phyloP scores from a whole-genome alignment of 2,329 filamentous ascomycete genomes.

The Akanthomyces uredinophilus region DNA sequence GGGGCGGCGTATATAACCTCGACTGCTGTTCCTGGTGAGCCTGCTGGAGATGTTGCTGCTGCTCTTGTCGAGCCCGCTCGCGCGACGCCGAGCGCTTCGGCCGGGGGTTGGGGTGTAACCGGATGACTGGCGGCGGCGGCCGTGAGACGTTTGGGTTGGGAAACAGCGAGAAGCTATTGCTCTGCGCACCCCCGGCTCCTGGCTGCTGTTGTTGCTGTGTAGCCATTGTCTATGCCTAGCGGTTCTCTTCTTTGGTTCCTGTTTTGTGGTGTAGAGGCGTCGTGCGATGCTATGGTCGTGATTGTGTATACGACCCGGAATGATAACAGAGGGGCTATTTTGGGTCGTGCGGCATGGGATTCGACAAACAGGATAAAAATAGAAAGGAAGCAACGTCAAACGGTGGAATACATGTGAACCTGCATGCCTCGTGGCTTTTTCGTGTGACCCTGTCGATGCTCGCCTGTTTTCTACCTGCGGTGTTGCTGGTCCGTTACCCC shows the following conservation, averaged over 20 bases:
- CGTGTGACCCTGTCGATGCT: not conserved
- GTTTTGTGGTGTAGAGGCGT: not conserved
- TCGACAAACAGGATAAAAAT: not conserved
- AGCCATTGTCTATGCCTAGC: slow-evolving; percentile 30
- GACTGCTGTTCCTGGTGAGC: not conserved
- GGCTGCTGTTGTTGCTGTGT: slow-evolving; percentile 30
- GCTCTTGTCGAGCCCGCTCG: slow-evolving; percentile 22
- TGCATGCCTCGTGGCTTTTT: not conserved
- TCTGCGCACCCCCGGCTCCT: not conserved
- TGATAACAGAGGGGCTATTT: not conserved
- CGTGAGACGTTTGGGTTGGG: slow-evolving; percentile 44
- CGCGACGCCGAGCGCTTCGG: slow-evolving; percentile 33
- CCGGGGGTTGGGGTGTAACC: slow-evolving; percentile 38
- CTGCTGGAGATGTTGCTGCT: slow-evolving; percentile 21
- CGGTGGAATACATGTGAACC: not conserved
- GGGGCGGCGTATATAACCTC: slow-evolving; percentile 7
- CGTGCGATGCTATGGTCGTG: not conserved
- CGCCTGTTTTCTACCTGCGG: too few relatives aligned
- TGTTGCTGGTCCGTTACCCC: too few relatives aligned
- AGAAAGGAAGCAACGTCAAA: not conserved
- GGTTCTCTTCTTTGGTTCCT: not conserved
- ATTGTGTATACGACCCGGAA: not conserved
- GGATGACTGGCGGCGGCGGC: slow-evolving; percentile 27
- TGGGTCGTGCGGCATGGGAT: not conserved
- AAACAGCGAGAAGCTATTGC: slow-evolving; percentile 51